Conservation (phyloP, 495 filamentous ascomycete species). For the Daldinia childiae region DNA sequence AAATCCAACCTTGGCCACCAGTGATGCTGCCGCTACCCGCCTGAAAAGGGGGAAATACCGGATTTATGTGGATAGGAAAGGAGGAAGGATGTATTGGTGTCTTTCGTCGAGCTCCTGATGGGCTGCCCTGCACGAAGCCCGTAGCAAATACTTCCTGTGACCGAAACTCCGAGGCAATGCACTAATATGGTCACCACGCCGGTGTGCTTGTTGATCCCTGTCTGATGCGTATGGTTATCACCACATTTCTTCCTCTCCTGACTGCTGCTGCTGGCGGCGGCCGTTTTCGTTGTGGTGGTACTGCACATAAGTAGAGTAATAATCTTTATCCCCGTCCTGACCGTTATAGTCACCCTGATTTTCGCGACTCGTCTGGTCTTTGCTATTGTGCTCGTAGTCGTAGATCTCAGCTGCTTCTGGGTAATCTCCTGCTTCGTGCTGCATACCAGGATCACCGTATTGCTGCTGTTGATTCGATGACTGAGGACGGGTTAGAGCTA, state of each 20-base stretch:
- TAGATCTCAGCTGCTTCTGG: conserved; percentile 59
- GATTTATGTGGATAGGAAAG: conserved; percentile 17
- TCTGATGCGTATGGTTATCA: conserved; percentile 27
- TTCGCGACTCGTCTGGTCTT: conserved; percentile 33
- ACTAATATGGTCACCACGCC: conserved; percentile 32
- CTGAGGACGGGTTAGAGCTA: conserved; percentile 43
- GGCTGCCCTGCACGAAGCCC: conserved; percentile 25
- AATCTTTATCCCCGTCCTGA: conserved; percentile 45
- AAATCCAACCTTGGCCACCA: conserved; percentile 19
- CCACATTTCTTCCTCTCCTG: conserved; percentile 47
- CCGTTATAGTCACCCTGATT: conserved; percentile 37
- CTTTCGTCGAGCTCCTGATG: conserved; percentile 29
- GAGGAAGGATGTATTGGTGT: background rate
- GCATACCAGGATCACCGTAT: conserved; percentile 55
- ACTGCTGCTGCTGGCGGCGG: conserved; percentile 20
- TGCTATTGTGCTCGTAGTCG: conserved; percentile 58
- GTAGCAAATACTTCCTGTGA: conserved; percentile 22
- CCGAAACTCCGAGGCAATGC: conserved; percentile 43
- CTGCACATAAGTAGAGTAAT: conserved; percentile 45
- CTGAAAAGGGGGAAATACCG: conserved; percentile 21
- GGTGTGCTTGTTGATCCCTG: conserved; percentile 25
- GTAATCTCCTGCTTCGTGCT: conserved; percentile 54
- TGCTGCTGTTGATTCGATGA: conserved; percentile 45
- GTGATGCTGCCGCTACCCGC: conserved; percentile 28
- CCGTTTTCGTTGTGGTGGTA: conserved; percentile 39